These are phyloP conservation scores for Solanum pimpinellifolium DNA, from an alignment of 257 asterid genomes.

Conservation along the genomic window DNA sequence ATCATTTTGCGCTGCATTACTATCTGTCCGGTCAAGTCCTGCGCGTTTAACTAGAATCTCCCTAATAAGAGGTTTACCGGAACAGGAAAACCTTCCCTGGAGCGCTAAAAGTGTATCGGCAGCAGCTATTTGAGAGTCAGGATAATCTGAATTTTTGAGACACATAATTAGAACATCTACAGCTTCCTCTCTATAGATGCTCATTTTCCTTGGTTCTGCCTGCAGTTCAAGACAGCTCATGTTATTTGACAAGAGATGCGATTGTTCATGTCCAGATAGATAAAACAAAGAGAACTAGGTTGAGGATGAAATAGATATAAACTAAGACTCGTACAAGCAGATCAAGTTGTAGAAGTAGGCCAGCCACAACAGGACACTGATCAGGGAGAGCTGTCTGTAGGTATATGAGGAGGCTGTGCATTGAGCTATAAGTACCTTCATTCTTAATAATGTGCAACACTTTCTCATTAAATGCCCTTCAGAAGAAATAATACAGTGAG, in stretches of 20 bases:
- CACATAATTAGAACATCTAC: slow-evolving; percentile 55
- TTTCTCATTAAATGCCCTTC: slow-evolving; percentile 55
- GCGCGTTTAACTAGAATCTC: slow-evolving; percentile 60
- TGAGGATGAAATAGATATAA: background rate
- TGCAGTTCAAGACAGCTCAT: slow-evolving; percentile 2
- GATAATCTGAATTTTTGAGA: slow-evolving; percentile 55
- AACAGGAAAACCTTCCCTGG: slow-evolving; percentile 74
- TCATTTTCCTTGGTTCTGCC: slow-evolving; percentile 89
- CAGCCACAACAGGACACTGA: slow-evolving; percentile 62
- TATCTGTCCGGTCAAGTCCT: slow-evolving; percentile 37
- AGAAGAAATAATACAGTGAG: slow-evolving; percentile 12
- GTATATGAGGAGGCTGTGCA: slow-evolving; percentile 63
- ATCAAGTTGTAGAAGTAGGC: slow-evolving; percentile 78
- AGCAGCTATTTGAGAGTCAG: slow-evolving; percentile 51
- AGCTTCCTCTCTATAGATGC: slow-evolving; percentile 84
- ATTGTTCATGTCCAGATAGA: background rate
- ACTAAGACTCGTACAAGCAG: slow-evolving; percentile 37
- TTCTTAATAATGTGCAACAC: slow-evolving; percentile 55
- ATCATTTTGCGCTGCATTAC: slow-evolving; percentile 35
- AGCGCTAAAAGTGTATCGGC: slow-evolving; percentile 60
- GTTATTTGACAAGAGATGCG: background rate
- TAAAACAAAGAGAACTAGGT: background rate
- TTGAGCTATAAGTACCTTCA: slow-evolving; percentile 61
- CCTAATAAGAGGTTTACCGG: slow-evolving; percentile 62
- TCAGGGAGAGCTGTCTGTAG: slow-evolving; percentile 47